These are phyloP conservation scores for Psilocybe subaeruginosa DNA, from an alignment of 768 basidiomycete species.

Conservation along the genomic window DNA sequence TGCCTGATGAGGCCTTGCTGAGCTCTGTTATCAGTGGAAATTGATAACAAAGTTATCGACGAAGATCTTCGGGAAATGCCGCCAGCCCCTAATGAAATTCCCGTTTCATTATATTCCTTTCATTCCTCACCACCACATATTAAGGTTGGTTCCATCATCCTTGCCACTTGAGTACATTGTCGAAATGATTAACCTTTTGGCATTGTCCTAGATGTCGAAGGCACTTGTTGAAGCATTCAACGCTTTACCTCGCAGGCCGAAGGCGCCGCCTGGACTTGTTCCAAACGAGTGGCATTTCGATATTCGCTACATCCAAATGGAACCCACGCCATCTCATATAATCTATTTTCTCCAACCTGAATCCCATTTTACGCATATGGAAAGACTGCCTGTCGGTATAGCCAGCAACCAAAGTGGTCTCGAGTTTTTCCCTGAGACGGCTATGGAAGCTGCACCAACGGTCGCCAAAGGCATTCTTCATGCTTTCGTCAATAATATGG, in stretches of 20 bases:
- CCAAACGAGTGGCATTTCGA: conserved; percentile 39
- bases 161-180: too few species aligned
- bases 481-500: conserved; percentile 26
- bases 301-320: conserved; percentile 33
- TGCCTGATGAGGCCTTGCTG: too few species aligned
- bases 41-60: too few species aligned
- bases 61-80: not conserved
- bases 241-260: conserved; percentile 21
- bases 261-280: conserved; percentile 21
- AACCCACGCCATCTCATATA: conserved; percentile 32
- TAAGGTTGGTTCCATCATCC: too few species aligned
- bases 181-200: not conserved
- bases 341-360: conserved; percentile 32
- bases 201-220: not conserved
- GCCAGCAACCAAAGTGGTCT: conserved; percentile 16
- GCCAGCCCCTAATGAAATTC: not conserved
- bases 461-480: conserved; percentile 31
- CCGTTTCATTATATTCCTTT: not conserved
- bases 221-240: conserved; percentile 29
- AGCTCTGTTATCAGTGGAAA: too few species aligned
- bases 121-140: not conserved
- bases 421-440: conserved; percentile 34
- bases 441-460: conserved; percentile 31
- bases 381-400: conserved; percentile 25
- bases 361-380: conserved; percentile 24